Conservation (phyloP, 306 rosid species). For the Quercus ilex region DNA sequence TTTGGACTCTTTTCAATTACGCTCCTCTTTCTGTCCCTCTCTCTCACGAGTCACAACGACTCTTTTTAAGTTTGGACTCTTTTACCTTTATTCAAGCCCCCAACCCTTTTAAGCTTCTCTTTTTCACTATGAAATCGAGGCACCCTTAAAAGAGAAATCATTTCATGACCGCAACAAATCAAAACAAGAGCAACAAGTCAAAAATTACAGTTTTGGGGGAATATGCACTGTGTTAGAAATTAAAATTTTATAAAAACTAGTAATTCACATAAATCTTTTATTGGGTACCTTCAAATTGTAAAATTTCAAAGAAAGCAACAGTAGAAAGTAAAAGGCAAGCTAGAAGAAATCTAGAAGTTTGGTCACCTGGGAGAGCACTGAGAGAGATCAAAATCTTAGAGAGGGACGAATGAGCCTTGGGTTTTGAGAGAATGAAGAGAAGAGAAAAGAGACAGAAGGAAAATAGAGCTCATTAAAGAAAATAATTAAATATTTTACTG, state of each 20-base stretch:
- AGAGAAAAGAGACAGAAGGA: too few relatives aligned
- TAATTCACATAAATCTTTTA: not conserved
- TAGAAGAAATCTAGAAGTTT: conserved; percentile 9
- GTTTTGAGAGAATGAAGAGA: too few relatives aligned
- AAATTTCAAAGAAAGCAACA: conserved; percentile 4
- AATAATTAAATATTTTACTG: not conserved
- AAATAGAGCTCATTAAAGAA: too few relatives aligned
- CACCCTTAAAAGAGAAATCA: conserved; percentile 23
- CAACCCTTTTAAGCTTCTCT: conserved; percentile 22
- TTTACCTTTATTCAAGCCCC: not conserved
- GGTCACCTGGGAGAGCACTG: too few relatives aligned
- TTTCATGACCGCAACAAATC: conserved; percentile 15
- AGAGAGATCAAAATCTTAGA: too few relatives aligned
- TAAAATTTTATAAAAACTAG: not conserved
- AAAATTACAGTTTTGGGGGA: not conserved
- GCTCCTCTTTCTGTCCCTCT: too few relatives aligned
- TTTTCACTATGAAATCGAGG: not conserved
- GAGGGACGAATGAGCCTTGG: too few relatives aligned
- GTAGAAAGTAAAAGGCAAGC: not conserved
- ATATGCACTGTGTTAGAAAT: conserved; percentile 1
- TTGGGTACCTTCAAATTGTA: not conserved
- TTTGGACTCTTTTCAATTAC: too few relatives aligned
- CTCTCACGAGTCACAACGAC: too few relatives aligned
- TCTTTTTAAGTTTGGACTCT: too few relatives aligned
- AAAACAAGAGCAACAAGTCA: not conserved